Evolutionary conservation across 257 asterid species (phyloP), one percentile per base, ranked within the genome.

Genomic region (Solanum chiquidenum): DNA sequence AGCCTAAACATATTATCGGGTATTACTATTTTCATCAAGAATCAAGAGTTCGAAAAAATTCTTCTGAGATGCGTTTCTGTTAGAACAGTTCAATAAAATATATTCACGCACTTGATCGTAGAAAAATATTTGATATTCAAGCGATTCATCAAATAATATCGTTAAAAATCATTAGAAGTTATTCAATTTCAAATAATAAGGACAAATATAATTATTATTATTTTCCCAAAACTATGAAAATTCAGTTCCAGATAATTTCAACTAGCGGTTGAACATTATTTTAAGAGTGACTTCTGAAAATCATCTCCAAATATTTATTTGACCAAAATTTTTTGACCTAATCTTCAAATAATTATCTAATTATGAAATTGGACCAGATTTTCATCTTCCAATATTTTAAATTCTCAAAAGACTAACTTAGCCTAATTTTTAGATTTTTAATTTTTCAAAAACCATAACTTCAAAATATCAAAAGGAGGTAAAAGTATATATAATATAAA

Each of bases 201-300:
- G 23, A 12, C 21, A 68, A 68, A 29, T 6, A 25, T 13, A 31
- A 71, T 7, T 2, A 14, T 14, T 16, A 52, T 9, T 7, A 14
- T 69, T 69, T 1, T 1, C 18, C 5, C 8, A 27, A 68, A 68
- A 68, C 1, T 2, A 5, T 12, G 0, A 12, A 68, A 12, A 27
- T 5, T 6, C 0, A 27, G 0, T 52, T 52, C 0, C 0, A 52
- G 62, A 52, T 4, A 64, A 11, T n/a, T 64, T 62, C 2, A n/a
- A 11, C 0, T 11, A 5, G 1, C 0, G 1, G 11, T 64, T 64
- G 16, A 64, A 0, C 8, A 5, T 64, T 5, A 64, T 10, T 64
- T 64, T 64, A 8, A n/a, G 6, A n/a, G 5, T 23, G 3, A 1
- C 12, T 10, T 64, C 0, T n/a, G 3, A 64, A 4, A 64, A 4